These are phyloP conservation scores for Russula olivacea DNA, from an alignment of 768 basidiomycete genomes.

Conservation along the genomic window DNA sequence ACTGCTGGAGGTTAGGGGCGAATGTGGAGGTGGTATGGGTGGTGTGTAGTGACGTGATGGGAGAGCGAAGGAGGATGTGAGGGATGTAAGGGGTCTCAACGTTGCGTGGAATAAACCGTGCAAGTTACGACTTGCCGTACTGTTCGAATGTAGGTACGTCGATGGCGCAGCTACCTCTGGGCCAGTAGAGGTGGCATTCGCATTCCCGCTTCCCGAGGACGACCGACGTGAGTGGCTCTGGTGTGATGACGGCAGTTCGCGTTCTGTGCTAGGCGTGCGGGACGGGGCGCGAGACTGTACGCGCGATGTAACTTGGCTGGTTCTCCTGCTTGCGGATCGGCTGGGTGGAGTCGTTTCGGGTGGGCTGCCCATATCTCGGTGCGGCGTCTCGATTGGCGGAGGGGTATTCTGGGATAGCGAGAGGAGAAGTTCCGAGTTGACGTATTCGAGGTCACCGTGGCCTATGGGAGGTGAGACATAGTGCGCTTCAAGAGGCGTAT, in stretches of 20 bases:
- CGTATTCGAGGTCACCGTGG: conserved; percentile 58
- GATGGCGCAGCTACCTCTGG: conserved; percentile 26
- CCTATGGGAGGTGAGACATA: conserved; percentile 31
- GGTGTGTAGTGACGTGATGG: conserved; percentile 23
- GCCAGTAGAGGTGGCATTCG: conserved; percentile 3
- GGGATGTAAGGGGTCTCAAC: conserved; percentile 56
- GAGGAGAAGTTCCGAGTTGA: conserved; percentile 78
- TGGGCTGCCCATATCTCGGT: conserved; percentile 13
- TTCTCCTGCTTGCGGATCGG: conserved; percentile 30
- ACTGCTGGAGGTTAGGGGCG: not conserved
- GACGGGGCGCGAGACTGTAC: conserved; percentile 40
- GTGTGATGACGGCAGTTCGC: conserved; percentile 31
- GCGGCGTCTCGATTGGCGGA: conserved; percentile 29
- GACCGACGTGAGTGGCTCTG: conserved; percentile 27
- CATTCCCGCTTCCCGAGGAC: conserved; percentile 11
- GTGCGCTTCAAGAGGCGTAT: conserved; percentile 26
- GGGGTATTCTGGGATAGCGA: conserved; percentile 45
- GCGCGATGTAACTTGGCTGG: conserved; percentile 29
- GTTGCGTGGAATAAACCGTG: conserved; percentile 50
- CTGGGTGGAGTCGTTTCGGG: conserved; percentile 27
- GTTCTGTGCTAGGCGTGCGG: conserved; percentile 49
- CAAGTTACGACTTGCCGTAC: conserved; percentile 46
- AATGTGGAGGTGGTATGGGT: not conserved
- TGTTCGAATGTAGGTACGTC: conserved; percentile 47
- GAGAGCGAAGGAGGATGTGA: conserved; percentile 41